These are phyloP conservation scores for Davidsoniella neocaledoniae DNA, from an alignment of 2,329 filamentous ascomycete genomes.

Conservation along the genomic window DNA sequence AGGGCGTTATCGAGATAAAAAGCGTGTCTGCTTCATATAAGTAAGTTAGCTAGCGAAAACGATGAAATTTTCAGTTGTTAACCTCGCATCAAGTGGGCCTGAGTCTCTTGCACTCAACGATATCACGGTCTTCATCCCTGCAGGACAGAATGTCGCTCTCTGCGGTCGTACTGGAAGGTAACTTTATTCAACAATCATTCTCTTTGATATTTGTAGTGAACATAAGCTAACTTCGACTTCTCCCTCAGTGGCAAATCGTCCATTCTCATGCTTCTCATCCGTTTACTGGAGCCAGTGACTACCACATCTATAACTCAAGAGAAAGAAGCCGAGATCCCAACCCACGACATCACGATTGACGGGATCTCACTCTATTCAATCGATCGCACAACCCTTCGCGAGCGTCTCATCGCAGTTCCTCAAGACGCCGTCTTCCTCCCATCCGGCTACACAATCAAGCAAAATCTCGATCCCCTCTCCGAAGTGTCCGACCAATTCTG, in stretches of 20 bases:
- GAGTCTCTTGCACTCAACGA: slow-evolving; percentile 16
- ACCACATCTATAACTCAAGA: background rate
- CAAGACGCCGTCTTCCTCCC: slow-evolving; percentile 38
- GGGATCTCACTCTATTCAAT: slow-evolving; percentile 21
- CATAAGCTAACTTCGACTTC: no score
- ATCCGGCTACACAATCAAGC: slow-evolving; percentile 23
- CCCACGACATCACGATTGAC: slow-evolving; percentile 26
- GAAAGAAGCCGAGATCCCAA: background rate
- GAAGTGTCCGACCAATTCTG: slow-evolving; percentile 20
- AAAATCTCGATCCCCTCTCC: slow-evolving; percentile 27
- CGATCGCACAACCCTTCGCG: slow-evolving; percentile 26
- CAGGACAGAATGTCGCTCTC: slow-evolving; percentile 22
- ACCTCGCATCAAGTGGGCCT: background rate
- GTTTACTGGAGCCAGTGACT: slow-evolving; percentile 24
- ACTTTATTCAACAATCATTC: no score
- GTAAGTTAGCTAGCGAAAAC: slow-evolving; percentile 1
- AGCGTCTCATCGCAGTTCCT: slow-evolving; percentile 33
- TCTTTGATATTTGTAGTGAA: no score
- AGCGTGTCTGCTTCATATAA: slow-evolving; percentile 21
- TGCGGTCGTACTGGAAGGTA: slow-evolving; percentile 19
- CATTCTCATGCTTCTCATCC: slow-evolving; percentile 23
- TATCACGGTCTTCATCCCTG: slow-evolving; percentile 17
- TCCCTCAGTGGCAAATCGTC: slow-evolving; percentile 28
- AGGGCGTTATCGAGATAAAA: slow-evolving; percentile 18
- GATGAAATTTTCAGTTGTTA: background rate